Base-by-base conservation (phyloP, 2,329 filamentous ascomycete species). In the Chalara sp. region DNA sequence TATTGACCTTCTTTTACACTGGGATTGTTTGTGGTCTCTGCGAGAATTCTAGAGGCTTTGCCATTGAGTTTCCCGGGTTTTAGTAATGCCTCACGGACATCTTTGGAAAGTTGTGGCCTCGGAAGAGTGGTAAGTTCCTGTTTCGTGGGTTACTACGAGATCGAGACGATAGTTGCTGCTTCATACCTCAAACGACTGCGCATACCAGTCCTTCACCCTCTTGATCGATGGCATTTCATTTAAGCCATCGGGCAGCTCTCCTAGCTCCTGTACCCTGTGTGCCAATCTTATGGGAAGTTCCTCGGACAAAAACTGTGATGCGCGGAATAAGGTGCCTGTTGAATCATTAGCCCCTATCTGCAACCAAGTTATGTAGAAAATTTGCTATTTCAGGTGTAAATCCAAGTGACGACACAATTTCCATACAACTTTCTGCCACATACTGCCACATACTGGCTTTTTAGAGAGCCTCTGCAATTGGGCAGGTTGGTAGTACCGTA, bases 211-310 rank as follows among this genome's bases (percentile, higher is more conserved):
- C 68, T 91, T 87, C 60, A 99, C 93, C 65, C 86, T 89, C 68
- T 86, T 84, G 60, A 99, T 96, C 8, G 93, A 97, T 39, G 91
- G 89, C 93, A 99, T 97, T 61, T 97, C 91, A 68, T 89, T 96
- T 55, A 99, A 80, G 50, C 93, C 93, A 78, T 99, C 93, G 35
- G 93, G 93, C 2, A 99, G 76, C 64, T 89, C 87, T 55, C 87
- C 84, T 52, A 99, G 81, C 73, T 99, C 93, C 70, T 96, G 88
- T 53, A 99, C 93, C 57, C 93, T 87, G 72, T 99, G 93, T 62
- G 93, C 93, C 55, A 99, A 78, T 48, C 93, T 88, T 64, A 99
- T 99, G 60, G 93, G 93, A 29, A 99, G 83, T 75, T 99, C 93
- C 75, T 99, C 93, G 63, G 92, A 93, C 52, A 99, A 84, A 72